Evolutionary conservation across 768 basidiomycete species (phyloP).

Genomic region (Kwoniella sp.): DNA sequence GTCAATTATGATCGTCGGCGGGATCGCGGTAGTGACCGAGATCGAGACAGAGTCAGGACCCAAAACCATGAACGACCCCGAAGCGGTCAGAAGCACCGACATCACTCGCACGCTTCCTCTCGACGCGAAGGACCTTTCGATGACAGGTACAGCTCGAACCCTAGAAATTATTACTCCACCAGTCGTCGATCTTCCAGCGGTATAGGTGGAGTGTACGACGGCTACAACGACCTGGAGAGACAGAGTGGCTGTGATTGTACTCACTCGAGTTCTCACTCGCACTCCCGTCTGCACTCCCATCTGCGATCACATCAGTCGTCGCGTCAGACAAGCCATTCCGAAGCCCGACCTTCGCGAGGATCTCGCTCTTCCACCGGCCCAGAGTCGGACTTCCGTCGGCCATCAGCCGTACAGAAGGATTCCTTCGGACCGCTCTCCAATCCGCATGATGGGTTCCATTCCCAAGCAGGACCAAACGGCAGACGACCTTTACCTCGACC

Average conservation of each 20-base stretch:
- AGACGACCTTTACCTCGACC: slow-evolving; percentile 12
- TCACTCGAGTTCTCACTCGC: neutral
- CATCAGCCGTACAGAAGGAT: slow-evolving; percentile 3
- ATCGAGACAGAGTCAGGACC: neutral
- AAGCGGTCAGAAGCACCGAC: neutral
- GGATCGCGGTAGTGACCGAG: neutral
- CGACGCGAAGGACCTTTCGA: slow-evolving; percentile 3
- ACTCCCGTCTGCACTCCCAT: neutral
- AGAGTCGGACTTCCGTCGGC: slow-evolving; percentile 3
- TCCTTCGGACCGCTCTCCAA: slow-evolving; percentile 14
- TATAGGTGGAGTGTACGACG: slow-evolving; percentile 17
- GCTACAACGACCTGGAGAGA: neutral
- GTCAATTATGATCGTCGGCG: slow-evolving; percentile 7
- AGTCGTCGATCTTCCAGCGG: slow-evolving; percentile 16
- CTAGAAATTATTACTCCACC: slow-evolving; percentile 9
- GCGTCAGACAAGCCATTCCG: neutral
- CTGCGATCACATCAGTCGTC: neutral
- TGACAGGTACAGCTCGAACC: neutral
- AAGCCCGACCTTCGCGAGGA: neutral
- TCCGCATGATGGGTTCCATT: slow-evolving; percentile 6
- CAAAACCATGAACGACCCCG: neutral
- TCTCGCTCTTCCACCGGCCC: neutral
- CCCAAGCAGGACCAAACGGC: neutral
- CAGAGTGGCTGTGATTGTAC: neutral
- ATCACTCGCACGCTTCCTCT: neutral